Evolutionary conservation across 257 asterid species (phyloP), one percentile per base, ranked within the genome.

Genomic region (Solanum sparsipilum): DNA sequence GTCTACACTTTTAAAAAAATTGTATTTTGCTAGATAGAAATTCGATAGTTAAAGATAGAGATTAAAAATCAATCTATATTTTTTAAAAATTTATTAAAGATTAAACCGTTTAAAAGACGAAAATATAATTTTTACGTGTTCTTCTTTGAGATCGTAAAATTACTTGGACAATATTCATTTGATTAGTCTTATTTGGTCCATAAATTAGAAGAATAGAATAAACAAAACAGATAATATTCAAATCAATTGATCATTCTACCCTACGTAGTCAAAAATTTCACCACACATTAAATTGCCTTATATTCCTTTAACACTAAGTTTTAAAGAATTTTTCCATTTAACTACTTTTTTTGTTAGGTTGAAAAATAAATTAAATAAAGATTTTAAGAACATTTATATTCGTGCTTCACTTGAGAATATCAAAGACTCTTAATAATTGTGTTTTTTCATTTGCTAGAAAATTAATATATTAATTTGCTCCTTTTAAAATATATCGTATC

Each of bases 1-100:
- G 13, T 58, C 9, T 13, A 1, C 2, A 23, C 7, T 7, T 0
- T 60, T 21, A 60, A 60, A 60, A 20, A 7, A 7, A 0, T 23
- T 63, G 2, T 23, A n/a, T n/a, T 8, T 0, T 10, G 9, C 3
- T 10, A 63, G 7, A 9, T 4, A 23, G 6, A n/a, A 63, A 63
- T 23, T 63, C 1, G 1, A 63, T 9, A 9, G 3, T 23, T n/a
- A 63, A 63, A 9, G 1, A 63, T 1, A n/a, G 27, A 5, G 5
- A 63, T 60, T 60, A 39, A 21, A 58, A 20, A 63, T 9, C 31
- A 23, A 63, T 2, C 5, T n/a, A n/a, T n/a, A n/a, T 63, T 63
- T n/a, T 0, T 23, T 4, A n/a, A 10, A 23, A 63, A 23, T 13
- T n/a, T 20, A 60, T 23, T 63, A 9, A 63, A 63, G 13, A 63